A percentile compares a stretch with the other conserved stretches of the same genome.
Conservation (phyloP, 2,329 filamentous ascomycete genomes). For the Colletotrichum graminicola region DNA sequence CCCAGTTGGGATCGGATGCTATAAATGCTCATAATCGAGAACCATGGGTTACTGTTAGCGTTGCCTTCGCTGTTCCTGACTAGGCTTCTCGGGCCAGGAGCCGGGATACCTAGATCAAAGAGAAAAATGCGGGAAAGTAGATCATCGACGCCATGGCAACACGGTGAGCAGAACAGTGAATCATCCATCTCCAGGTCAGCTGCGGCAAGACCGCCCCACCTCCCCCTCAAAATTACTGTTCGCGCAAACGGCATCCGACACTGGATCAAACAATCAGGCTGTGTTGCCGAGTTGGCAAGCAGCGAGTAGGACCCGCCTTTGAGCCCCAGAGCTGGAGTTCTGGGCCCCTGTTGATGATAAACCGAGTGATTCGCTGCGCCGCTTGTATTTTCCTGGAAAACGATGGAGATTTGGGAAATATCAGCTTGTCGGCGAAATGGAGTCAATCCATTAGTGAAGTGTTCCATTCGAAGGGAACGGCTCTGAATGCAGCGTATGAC, state of each 20-base stretch:
- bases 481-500: background rate
- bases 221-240: no score
- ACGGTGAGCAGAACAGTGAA: background rate
- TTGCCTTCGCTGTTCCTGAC: background rate
- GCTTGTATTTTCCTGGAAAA: slow-evolving; percentile 17
- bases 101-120: background rate
- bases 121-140: background rate
- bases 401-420: background rate
- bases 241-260: slow-evolving; percentile 5
- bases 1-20: background rate
- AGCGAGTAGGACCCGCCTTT: slow-evolving; percentile 14
- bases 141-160: background rate
- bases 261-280: slow-evolving; percentile 29
- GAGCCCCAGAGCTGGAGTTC: slow-evolving; percentile 12
- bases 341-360: background rate
- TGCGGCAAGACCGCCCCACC: background rate
- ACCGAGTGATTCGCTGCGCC: slow-evolving; percentile 10
- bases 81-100: slow-evolving; percentile 9
- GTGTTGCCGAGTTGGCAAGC: slow-evolving; percentile 31
- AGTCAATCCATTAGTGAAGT: background rate
- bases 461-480: background rate
- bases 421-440: background rate
- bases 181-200: background rate
- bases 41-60: background rate
- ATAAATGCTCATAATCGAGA: background rate